Conservation (phyloP, 345 rosid species). For the Salix exigua region DNA sequence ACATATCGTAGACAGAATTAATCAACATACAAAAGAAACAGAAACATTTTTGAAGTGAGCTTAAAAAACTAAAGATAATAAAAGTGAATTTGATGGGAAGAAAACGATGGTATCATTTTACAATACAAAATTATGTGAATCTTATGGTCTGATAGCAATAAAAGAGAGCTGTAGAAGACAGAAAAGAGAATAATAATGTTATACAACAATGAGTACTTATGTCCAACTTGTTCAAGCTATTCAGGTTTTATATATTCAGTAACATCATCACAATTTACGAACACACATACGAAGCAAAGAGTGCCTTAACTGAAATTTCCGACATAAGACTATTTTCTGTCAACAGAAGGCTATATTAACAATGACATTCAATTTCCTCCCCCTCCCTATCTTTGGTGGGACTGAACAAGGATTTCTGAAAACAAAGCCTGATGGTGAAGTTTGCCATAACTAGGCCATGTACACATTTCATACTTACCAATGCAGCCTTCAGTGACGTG, state of each 20-base stretch:
- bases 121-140: no score
- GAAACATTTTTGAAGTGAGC: neutral
- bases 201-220: neutral
- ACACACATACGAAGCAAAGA: neutral
- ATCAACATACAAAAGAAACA: neutral
- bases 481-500: constrained; percentile 9
- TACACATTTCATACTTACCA: neutral
- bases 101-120: no score
- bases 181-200: no score
- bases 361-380: no score
- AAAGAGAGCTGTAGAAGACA: no score
- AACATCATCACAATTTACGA: neutral
- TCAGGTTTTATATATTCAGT: neutral
- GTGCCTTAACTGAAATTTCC: neutral
- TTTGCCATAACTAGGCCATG: neutral
- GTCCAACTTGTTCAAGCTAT: neutral
- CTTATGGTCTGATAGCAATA: no score
- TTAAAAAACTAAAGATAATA: no score
- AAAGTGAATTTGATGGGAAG: no score
- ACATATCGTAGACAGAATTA: neutral
- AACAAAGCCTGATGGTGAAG: neutral
- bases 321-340: no score
- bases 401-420: neutral
- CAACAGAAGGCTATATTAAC: no score
- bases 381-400: no score